Evolutionary conservation across 2,329 filamentous ascomycete species (phyloP).

Genomic region (Sporothrix brunneoviolacea): DNA sequence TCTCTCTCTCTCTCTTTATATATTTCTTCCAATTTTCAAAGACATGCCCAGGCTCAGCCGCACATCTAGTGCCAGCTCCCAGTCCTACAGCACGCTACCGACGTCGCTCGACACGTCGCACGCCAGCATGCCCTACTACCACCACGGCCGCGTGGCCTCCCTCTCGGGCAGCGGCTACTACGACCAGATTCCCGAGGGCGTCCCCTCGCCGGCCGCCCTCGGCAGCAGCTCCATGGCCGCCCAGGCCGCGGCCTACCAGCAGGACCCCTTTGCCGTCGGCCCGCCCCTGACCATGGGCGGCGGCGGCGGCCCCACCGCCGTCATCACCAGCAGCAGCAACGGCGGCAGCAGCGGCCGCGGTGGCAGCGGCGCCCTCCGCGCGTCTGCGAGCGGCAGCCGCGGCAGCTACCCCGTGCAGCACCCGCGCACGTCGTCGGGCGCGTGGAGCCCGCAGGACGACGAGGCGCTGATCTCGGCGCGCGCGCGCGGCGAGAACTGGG

Average conservation of each 20-base stretch:
- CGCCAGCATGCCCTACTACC: slow-evolving; percentile 29
- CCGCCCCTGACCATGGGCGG: slow-evolving; percentile 24
- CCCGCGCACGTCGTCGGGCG: slow-evolving; percentile 50
- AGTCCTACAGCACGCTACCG: slow-evolving; percentile 20
- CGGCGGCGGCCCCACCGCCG: neutral
- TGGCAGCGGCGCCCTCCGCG: slow-evolving; percentile 9
- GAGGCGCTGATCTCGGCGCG: slow-evolving; percentile 64
- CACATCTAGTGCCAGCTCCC: slow-evolving; percentile 24
- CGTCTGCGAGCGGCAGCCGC: slow-evolving; percentile 15
- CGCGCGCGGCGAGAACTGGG: slow-evolving; percentile 74
- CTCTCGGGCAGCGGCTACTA: slow-evolving; percentile 24
- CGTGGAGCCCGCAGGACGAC: slow-evolving; percentile 71
- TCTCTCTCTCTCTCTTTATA: neutral
- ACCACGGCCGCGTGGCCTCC: slow-evolving; percentile 19
- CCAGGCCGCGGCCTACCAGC: slow-evolving; percentile 20
- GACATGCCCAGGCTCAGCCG: slow-evolving; percentile 27
- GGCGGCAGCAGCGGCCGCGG: slow-evolving; percentile 17
- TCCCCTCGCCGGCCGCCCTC: slow-evolving; percentile 16
- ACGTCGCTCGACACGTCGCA: slow-evolving; percentile 19
- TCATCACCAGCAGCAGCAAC: neutral
- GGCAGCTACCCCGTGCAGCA: slow-evolving; percentile 32
- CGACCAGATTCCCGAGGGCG: slow-evolving; percentile 21
- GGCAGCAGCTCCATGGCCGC: neutral
- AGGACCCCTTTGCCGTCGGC: slow-evolving; percentile 29
- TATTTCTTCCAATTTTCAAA: neutral